phyloP scores from a whole-genome alignment of 192 early-diverging fungal genomes.

The Gonapodya prolifera region DNA sequence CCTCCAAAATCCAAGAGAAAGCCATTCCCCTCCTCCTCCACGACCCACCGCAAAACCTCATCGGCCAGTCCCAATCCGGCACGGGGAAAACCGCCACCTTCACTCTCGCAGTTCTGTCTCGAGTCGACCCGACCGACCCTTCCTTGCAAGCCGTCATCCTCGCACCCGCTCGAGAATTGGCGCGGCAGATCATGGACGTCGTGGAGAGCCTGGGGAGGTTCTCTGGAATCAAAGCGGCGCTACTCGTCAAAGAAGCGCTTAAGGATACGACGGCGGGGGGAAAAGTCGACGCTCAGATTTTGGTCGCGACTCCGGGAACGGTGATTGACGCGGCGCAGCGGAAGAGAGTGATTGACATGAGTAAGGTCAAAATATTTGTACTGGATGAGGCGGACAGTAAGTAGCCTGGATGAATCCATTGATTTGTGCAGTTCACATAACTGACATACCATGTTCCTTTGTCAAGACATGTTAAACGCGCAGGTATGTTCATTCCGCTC shows the following conservation, averaged over 20 bases:
- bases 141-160: slow-evolving; percentile 75
- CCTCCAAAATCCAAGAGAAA: slow-evolving; percentile 94
- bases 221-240: slow-evolving; percentile 56
- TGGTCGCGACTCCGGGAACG: slow-evolving; percentile 93
- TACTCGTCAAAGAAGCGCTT: slow-evolving; percentile 68
- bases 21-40: slow-evolving; percentile 68
- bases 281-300: slow-evolving; percentile 60
- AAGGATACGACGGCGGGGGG: no score
- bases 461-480: no score
- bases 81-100: slow-evolving; percentile 98
- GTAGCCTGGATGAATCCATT: no score
- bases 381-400: slow-evolving; percentile 99
- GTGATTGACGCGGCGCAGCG: slow-evolving; percentile 63
- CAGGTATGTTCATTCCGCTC: no score
- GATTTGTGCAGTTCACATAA: no score
- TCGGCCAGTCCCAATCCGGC: slow-evolving; percentile 95
- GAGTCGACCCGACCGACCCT: slow-evolving; percentile 56
- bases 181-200: slow-evolving; percentile 87
- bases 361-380: slow-evolving; percentile 66
- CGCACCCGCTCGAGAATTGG: slow-evolving; percentile 87
- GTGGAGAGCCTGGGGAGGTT: slow-evolving; percentile 84
- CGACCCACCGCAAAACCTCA: slow-evolving; percentile 62
- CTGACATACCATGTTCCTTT: no score
- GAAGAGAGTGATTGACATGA: slow-evolving; percentile 44
- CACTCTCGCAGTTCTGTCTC: slow-evolving; percentile 78